These are phyloP conservation scores for Pulveroboletus frians DNA, from an alignment of 768 basidiomycete genomes.

Conservation along the genomic window DNA sequence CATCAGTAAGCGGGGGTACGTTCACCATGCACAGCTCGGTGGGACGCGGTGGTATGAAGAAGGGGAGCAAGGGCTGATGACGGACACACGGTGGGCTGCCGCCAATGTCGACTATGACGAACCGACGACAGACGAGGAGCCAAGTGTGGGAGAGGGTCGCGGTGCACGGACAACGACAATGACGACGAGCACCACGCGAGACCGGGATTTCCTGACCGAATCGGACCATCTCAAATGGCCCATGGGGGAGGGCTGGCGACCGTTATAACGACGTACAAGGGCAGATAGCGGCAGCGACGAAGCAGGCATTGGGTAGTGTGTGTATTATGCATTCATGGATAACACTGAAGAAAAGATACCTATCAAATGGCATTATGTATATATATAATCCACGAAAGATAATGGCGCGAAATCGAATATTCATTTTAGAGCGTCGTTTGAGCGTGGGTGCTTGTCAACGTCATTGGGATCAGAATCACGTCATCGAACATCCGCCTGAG, in stretches of 20 bases:
- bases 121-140: constrained; percentile 25
- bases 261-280: too few relatives aligned
- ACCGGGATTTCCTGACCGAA: constrained; percentile 17
- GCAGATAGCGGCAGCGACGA: not conserved
- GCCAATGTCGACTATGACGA: constrained; percentile 20
- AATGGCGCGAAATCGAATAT: constrained; percentile 4
- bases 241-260: constrained; percentile 51
- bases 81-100: constrained; percentile 31
- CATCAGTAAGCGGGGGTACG: constrained; percentile 54
- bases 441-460: not conserved
- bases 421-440: not conserved
- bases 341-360: constrained; percentile 18
- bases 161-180: not conserved
- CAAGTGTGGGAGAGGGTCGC: constrained; percentile 17
- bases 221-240: constrained; percentile 59
- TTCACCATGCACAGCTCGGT: constrained; percentile 33
- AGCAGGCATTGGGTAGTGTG: constrained; percentile 3
- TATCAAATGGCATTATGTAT: constrained; percentile 8
- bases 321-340: constrained; percentile 17
- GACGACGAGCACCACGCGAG: not conserved
- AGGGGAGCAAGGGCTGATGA: constrained; percentile 31
- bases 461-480: not conserved
- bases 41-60: constrained; percentile 15
- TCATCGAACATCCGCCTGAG: constrained; percentile 1
- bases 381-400: constrained; percentile 16